phyloP scores from a whole-genome alignment of 805 yeast genomes.

The Blastobotrys attinorum region DNA sequence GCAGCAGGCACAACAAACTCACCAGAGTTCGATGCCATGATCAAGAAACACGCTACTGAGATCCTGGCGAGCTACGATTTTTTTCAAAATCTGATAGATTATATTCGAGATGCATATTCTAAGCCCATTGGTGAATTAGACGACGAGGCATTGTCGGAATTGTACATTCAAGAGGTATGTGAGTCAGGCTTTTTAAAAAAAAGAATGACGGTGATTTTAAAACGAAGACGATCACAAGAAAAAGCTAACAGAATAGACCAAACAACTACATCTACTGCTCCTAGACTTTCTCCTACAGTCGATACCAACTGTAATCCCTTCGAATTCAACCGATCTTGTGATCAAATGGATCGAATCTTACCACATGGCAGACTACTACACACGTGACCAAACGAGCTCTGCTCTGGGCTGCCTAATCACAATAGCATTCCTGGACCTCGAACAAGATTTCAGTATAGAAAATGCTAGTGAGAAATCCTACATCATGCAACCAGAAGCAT shows the following conservation, averaged over 20 bases:
- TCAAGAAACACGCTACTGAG: slow-evolving; percentile 8
- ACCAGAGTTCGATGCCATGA: background rate
- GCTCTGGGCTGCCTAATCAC: slow-evolving; percentile 12
- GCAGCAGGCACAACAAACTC: background rate
- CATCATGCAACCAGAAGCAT: slow-evolving; percentile 14
- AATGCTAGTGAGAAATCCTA: slow-evolving; percentile 9
- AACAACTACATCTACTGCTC: slow-evolving; percentile 3
- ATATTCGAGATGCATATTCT: background rate
- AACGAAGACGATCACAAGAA: no score
- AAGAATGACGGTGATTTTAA: no score
- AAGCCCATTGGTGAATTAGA: background rate
- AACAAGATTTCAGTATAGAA: slow-evolving; percentile 19
- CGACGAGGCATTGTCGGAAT: background rate
- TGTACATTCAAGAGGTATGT: slow-evolving; percentile 1
- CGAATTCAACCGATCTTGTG: background rate
- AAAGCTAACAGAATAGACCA: background rate
- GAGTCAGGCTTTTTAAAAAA: background rate
- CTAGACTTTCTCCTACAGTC: slow-evolving; percentile 9
- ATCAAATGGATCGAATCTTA: slow-evolving; percentile 8
- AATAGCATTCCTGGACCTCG: slow-evolving; percentile 22
- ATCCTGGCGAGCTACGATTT: slow-evolving; percentile 7
- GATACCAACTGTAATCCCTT: slow-evolving; percentile 8
- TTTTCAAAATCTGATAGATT: slow-evolving; percentile 7
- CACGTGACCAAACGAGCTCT: background rate
- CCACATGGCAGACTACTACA: slow-evolving; percentile 9